Base-by-base conservation (phyloP, 2,329 filamentous ascomycete species). In the Ophiostoma ulmi region DNA sequence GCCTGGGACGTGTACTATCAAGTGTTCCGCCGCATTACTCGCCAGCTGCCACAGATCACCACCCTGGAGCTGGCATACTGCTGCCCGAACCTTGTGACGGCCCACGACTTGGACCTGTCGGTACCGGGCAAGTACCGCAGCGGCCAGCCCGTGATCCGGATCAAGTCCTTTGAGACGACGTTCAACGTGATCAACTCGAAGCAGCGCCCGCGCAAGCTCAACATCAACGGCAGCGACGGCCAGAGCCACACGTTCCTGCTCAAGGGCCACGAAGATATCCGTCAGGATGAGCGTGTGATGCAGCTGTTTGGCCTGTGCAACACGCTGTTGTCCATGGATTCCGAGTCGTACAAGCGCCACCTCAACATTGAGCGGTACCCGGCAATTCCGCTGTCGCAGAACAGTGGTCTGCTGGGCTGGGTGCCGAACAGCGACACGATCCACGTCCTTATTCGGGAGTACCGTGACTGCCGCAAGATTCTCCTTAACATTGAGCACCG, bases 1-100 rank as follows among this genome's bases (percentile, higher is more conserved):
- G 95, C 95, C 7, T 99, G 95, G 95, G 96, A 99, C 80, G 87
- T 99, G 17, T 99, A 99, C 81, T 99, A 99, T 80, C 93, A 97
- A 75, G 95, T 98, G 0, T 99, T 99, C 88, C 89, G 94, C 73
- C 92, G 96, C 78, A 98, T 99, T 78, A 91, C 91, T 67, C 88
- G 94, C 73, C 96, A 99, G 80, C 82, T 99, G 67, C 94, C 93
- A 3, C 95, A 98, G 76, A 87, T 99, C 74, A 97, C 93, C 75
- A 92, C 90, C 70, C 86, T 99, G 61, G 96, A 99, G 80, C 84
- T 99, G 75, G 93, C 96, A 73, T 99, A 99, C 79, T 97, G 97
- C 76, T 99, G 94, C 22, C 96, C 96, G 3, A 95, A 94, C 78
- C 86, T 99, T 65, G 90, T 97, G 75, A 88, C 90, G 72, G 92